Base-by-base conservation (phyloP, 2,329 filamentous ascomycete species). In the Berkeleyomyces rouxiae region DNA sequence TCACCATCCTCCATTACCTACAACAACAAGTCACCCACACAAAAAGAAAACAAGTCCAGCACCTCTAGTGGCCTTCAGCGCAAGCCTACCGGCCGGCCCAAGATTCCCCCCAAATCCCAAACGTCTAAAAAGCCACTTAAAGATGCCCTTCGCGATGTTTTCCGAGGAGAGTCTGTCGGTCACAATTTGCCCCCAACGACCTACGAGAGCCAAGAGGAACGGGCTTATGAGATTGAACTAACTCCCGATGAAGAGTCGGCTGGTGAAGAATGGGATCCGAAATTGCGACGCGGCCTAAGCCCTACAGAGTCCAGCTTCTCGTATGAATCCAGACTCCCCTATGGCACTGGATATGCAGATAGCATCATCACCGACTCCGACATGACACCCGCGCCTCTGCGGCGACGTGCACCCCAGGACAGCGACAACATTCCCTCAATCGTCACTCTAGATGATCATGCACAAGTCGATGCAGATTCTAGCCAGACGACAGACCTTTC, bases 71-170 rank as follows among this genome's bases (percentile, higher is more conserved):
- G 76, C 1, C 70, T 85, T 36, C 82, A 76, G 70, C 76, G 83
- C 67, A 82, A 78, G 58, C 75, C 76, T 51, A 82, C 83, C 31
- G 83, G 78, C 39, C 77, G 81, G 66, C 75, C 69, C 64, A 68
- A 74, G 74, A 0, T 71, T 68, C 1, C 68, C 68, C 58, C 61
- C 7, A 53, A 43, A 43, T 36, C 57, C 7, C 55, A 61, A 9
- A 60, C 33, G 9, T 40, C 47, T 10, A 83, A 79, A 68, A 76
- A 75, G 43, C 79, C 78, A 0, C 75, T 85, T 61, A 77, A 82
- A 31, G 82, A 83, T 47, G 77, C 78, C 55, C 71, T 86, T 7
- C 80, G 79, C 61, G 82, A 83, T 65, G 83, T 82, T 3, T 85
- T 86, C 67, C 78, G 78, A 46, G 83, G 83, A 39, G 82, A 85